These are phyloP conservation scores for Neurospora sp. DNA, from an alignment of 495 filamentous ascomycete genomes.

Conservation along the genomic window DNA sequence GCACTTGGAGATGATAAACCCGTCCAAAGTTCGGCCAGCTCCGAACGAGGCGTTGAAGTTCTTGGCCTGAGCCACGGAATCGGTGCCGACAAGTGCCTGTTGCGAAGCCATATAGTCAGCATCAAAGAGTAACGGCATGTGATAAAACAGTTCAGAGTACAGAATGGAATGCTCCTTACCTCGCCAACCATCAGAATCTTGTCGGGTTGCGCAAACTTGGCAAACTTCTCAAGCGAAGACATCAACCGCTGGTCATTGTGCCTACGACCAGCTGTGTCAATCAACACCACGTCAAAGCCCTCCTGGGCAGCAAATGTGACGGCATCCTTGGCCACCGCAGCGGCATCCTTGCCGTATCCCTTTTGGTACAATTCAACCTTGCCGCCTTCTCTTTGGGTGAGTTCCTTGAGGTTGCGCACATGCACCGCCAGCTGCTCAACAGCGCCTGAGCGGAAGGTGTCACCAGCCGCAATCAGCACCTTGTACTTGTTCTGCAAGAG, in stretches of 20 bases:
- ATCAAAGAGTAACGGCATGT: neutral
- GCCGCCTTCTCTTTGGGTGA: slow-evolving; percentile 71
- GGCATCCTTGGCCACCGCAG: slow-evolving; percentile 88
- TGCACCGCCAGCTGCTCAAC: slow-evolving; percentile 96
- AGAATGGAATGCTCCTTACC: slow-evolving; percentile 22
- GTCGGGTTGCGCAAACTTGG: slow-evolving; percentile 86
- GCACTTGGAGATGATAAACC: slow-evolving; percentile 97
- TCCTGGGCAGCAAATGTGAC: slow-evolving; percentile 65
- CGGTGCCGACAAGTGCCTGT: slow-evolving; percentile 80
- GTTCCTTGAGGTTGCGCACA: slow-evolving; percentile 78
- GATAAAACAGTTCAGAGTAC: neutral
- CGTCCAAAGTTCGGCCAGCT: slow-evolving; percentile 66
- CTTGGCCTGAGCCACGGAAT: slow-evolving; percentile 86
- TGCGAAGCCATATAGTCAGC: slow-evolving; percentile 5
- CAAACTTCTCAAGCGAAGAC: slow-evolving; percentile 93
- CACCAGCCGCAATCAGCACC: slow-evolving; percentile 90
- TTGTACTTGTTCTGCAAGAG: slow-evolving; percentile 91
- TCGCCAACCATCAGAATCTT: slow-evolving; percentile 99
- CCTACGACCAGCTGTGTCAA: slow-evolving; percentile 88
- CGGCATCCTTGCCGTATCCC: slow-evolving; percentile 95
- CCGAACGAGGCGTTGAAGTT: slow-evolving; percentile 95
- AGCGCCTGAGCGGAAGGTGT: slow-evolving; percentile 95
- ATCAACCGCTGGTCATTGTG: slow-evolving; percentile 95
- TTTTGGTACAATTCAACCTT: slow-evolving; percentile 86
- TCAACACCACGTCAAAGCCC: slow-evolving; percentile 85